A percentile compares a stretch with the other conserved stretches of the same genome.
These are phyloP conservation scores for Guyanaporus albipodus DNA, from an alignment of 768 basidiomycete genomes.

Conservation along the genomic window DNA sequence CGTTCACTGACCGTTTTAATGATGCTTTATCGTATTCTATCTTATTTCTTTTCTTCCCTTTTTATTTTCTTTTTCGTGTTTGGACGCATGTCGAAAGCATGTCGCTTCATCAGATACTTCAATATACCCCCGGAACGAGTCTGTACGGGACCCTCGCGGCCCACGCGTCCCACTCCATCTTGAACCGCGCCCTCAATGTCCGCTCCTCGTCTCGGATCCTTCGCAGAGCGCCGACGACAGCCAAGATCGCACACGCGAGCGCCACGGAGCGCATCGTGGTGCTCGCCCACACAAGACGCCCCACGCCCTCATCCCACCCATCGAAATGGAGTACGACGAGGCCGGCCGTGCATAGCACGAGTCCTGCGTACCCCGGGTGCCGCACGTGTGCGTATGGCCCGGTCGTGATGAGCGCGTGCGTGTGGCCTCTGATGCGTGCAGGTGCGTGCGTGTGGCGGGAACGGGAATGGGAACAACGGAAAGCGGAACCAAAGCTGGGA, in stretches of 20 bases:
- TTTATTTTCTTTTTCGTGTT: neutral
- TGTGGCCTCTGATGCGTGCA: no score
- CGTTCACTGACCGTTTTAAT: neutral
- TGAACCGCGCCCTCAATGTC: constrained; percentile 11
- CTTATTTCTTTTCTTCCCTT: neutral
- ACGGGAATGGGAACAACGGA: no score
- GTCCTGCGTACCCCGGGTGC: constrained; percentile 31
- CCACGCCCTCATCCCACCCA: neutral
- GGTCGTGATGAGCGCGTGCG: constrained; percentile 24
- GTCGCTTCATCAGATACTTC: constrained; percentile 1
- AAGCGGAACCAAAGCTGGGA: no score
- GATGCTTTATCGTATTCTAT: constrained; percentile 2
- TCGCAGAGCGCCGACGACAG: constrained; percentile 4
- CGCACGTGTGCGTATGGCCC: constrained; percentile 29
- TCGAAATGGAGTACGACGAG: constrained; percentile 13
- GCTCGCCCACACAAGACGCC: constrained; percentile 31
- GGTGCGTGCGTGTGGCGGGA: no score
- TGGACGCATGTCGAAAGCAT: no score
- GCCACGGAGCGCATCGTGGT: constrained; percentile 7
- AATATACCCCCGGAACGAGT: constrained; percentile 47
- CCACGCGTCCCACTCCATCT: constrained; percentile 34
- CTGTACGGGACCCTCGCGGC: constrained; percentile 42
- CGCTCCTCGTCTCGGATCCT: constrained; percentile 13
- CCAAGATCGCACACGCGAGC: constrained; percentile 6
- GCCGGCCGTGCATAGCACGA: constrained; percentile 27